These are phyloP conservation scores for Eimeria sp. DNA, from an alignment of 169 alveolate species.

Conservation along the genomic window DNA sequence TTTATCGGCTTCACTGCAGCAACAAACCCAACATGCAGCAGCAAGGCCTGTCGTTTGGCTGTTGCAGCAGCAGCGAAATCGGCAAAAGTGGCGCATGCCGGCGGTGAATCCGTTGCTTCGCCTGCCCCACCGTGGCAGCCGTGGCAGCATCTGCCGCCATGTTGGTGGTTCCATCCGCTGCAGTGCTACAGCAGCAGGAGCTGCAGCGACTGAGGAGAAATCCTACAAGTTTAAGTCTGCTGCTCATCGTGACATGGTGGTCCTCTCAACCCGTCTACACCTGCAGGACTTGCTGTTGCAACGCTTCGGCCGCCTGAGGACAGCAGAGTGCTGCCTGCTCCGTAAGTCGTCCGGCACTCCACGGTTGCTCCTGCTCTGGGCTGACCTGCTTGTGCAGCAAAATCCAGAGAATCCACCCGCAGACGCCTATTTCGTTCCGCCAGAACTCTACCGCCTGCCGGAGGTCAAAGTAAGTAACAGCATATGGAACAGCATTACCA, in stretches of 20 bases:
- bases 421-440: constrained; percentile 56
- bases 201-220: not conserved
- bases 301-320: constrained; percentile 79
- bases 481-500: not conserved
- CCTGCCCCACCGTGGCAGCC: not conserved
- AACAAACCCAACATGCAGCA: not conserved
- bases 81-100: not conserved
- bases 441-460: constrained; percentile 28
- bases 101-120: not conserved
- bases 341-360: constrained; percentile 46
- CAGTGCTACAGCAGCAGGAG: not conserved
- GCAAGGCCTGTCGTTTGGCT: not conserved
- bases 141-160: not conserved
- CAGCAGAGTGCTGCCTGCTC: constrained; percentile 65
- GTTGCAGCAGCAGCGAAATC: not conserved
- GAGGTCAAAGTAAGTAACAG: constrained; percentile 52
- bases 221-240: constrained; percentile 75
- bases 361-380: constrained; percentile 67
- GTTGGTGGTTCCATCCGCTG: not conserved
- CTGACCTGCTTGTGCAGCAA: constrained; percentile 59
- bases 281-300: constrained; percentile 73
- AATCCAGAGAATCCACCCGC: constrained; percentile 54
- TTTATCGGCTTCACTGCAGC: not conserved
- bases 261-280: constrained; percentile 63
- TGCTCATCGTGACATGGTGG: constrained; percentile 79